Conservation (phyloP, 225 moss, liverwort and hornwort species). For the Marchantia paleacea region DNA sequence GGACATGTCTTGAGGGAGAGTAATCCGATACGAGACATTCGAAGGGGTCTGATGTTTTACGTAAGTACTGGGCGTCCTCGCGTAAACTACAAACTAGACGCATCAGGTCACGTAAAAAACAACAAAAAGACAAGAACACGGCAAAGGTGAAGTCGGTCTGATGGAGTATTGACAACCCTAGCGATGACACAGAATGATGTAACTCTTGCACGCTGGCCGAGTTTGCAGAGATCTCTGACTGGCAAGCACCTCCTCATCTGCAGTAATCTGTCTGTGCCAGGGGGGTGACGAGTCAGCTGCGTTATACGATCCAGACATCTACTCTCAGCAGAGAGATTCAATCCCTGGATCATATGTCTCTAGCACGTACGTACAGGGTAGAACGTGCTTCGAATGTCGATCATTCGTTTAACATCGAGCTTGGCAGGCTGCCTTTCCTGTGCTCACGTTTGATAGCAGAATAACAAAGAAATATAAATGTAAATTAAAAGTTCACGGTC, state of each 20-base stretch:
- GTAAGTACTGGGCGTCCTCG: too few species aligned
- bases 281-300: neutral
- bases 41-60: too few species aligned
- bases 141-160: neutral
- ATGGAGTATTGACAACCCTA: too few species aligned
- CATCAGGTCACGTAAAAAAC: neutral
- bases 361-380: neutral
- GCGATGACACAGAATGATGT: neutral
- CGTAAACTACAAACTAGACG: neutral
- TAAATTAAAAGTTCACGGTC: neutral
- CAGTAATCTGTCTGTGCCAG: too few species aligned
- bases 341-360: neutral
- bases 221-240: neutral
- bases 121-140: neutral
- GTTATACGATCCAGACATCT: neutral
- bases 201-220: neutral
- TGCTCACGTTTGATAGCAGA: neutral
- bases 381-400: neutral
- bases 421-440: neutral
- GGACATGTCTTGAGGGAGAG: too few species aligned
- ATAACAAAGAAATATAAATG: too few species aligned
- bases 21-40: too few species aligned
- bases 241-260: neutral
- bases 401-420: neutral
- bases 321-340: neutral